Percentiles rank a stretch among this genome's conserved stretches.
Conservation (phyloP, 2,329 filamentous ascomycete species). For the Boeremia lycopersici region DNA sequence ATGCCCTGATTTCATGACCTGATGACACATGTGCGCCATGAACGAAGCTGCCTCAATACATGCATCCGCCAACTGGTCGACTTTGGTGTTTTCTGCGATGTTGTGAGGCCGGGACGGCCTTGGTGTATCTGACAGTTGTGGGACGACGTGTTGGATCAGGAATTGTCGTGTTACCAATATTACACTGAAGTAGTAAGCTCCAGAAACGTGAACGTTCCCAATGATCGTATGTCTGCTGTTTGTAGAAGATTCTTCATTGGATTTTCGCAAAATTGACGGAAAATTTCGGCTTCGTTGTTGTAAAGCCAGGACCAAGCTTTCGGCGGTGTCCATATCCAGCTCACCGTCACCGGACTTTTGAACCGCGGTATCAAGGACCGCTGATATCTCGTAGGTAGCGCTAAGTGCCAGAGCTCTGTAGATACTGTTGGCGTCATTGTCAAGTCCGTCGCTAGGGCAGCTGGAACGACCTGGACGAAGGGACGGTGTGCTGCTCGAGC, state of each 20-base stretch:
- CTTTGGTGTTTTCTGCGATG: constrained; percentile 31
- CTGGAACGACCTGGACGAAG: constrained; percentile 18
- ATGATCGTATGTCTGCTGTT: constrained; percentile 48
- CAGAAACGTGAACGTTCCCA: constrained; percentile 61
- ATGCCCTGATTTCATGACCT: constrained; percentile 53
- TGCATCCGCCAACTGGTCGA: constrained; percentile 54
- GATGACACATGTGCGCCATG: constrained; percentile 60
- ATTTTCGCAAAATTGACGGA: constrained; percentile 42
- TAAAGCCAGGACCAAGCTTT: constrained; percentile 19
- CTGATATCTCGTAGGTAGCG: constrained; percentile 32
- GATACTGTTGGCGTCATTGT: neutral
- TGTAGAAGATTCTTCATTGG: constrained; percentile 19
- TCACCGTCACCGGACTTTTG: constrained; percentile 15
- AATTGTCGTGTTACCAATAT: constrained; percentile 63
- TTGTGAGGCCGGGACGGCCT: constrained; percentile 36
- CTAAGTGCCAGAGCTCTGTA: constrained; percentile 22
- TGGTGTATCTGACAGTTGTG: constrained; percentile 16
- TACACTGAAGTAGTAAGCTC: constrained; percentile 64
- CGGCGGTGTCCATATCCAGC: constrained; percentile 17
- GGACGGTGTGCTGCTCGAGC: constrained; percentile 45
- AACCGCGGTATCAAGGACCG: constrained; percentile 20
- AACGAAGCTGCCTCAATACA: constrained; percentile 63
- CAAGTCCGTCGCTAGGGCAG: constrained; percentile 8
- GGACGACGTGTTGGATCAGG: constrained; percentile 57
- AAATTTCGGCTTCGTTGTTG: constrained; percentile 55